Base-by-base conservation (phyloP, 176 grass and related monocot genomes). In the Chrysopogon serrulatus region DNA sequence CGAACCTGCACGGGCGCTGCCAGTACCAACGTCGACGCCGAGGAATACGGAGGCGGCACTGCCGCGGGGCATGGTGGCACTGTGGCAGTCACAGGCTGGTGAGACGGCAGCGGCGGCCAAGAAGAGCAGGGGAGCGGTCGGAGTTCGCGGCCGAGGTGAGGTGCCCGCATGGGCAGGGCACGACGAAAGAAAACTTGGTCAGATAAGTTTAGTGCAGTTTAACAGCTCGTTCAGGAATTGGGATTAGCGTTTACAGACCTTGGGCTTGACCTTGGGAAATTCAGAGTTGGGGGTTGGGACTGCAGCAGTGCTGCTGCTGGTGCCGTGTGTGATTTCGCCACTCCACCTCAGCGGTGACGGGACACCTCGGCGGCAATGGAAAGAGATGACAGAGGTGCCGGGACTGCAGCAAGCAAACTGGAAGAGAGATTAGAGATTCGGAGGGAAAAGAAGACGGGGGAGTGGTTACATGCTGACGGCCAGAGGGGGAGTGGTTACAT, bases 1-100 rank as follows among this genome's bases (percentile, higher is more conserved):
- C 77, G 9, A 68, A 73, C 96, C 96, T 86, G 96, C 96, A 18
- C 93, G 93, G n/a, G 96, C 91, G 87, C 96, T 98, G 62, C 96
- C 91, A 21, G 96, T 98, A 73, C 93, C 96, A 28, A 98, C 96
- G 35, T 98, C 96, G 30, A 98, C 85, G 40, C 93, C 93, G 42
- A 98, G 93, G 85, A 85, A 95, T 63, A 93, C 85, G 44, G 73
- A 48, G 73, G 56, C 27, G 28, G 79, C 67, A 44, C 59, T 32
- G 28, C 42, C 21, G 26, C 61, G 17, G 84, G 87, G 44, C 88
- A 85, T 87, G 65, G 27, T 37, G 48, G n/a, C 77, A 54, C 40
- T 23, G 27, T 37, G 48, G n/a, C 77, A 54, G 48, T 23, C 53
- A 76, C 42, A 24, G 40, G 71, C 59, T 2, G 23, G 41, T 8